Percentiles rank a stretch among this genome's conserved stretches.
Conservation (phyloP, 495 filamentous ascomycete species). For the Lasiosphaeris hirsuta region DNA sequence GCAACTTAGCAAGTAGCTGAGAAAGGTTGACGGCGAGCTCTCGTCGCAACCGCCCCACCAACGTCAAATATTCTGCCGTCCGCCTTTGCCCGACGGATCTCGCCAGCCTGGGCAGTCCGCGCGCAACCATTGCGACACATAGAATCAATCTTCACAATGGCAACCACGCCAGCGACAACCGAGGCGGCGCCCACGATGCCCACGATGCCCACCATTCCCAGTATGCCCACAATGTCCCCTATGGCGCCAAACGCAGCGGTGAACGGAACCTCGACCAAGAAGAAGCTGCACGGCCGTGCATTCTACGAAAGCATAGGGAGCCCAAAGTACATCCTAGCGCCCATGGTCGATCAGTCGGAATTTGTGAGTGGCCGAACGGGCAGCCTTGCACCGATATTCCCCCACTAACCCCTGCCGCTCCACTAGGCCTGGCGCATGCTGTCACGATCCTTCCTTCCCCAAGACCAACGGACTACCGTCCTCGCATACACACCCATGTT, state of each 20-base stretch:
- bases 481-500: constrained; percentile 94
- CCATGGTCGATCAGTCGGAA: constrained; percentile 98
- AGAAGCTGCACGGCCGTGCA: constrained; percentile 74
- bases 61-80: too few relatives aligned
- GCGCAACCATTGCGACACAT: too few relatives aligned
- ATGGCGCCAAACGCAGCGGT: constrained; percentile 5
- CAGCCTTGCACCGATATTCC: not conserved
- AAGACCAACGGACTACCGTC: constrained; percentile 53
- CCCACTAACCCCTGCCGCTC: not conserved
- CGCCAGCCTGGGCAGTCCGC: too few relatives aligned
- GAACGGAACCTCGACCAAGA: constrained; percentile 19
- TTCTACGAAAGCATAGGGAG: constrained; percentile 94
- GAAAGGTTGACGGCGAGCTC: too few relatives aligned
- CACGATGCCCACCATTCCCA: too few relatives aligned
- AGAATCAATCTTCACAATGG: too few relatives aligned
- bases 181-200: too few relatives aligned
- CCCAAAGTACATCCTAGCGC: constrained; percentile 84
- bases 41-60: too few relatives aligned
- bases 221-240: too few relatives aligned
- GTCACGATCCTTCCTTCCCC: constrained; percentile 80
- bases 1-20: too few relatives aligned
- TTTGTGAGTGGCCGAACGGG: constrained; percentile 60
- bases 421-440: constrained; percentile 90
- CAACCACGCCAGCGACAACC: too few relatives aligned
- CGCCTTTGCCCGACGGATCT: too few relatives aligned